Conservation (phyloP, 306 rosid genomes). For the Potentilla sterilis region DNA sequence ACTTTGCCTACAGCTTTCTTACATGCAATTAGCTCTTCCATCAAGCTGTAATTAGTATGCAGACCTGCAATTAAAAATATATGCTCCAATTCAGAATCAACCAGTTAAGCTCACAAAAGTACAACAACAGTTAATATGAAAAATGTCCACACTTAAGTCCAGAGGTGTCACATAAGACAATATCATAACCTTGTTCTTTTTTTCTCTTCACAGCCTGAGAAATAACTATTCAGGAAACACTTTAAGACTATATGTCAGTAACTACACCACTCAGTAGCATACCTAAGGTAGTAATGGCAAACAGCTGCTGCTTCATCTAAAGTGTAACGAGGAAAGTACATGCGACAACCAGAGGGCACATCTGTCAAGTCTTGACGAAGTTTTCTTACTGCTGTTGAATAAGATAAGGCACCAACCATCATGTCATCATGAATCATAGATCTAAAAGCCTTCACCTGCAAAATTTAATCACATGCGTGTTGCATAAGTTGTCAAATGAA, state of each 20-base stretch:
- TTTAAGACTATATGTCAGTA: constrained; percentile 44
- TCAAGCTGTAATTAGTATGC: constrained; percentile 90
- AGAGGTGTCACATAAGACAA: constrained; percentile 92
- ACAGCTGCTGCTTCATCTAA: constrained; percentile 86
- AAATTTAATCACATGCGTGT: constrained; percentile 17
- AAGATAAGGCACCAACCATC: constrained; percentile 99
- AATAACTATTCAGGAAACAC: constrained; percentile 73
- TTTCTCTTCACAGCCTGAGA: constrained; percentile 87
- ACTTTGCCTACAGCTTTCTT: constrained; percentile 84
- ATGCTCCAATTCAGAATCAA: constrained; percentile 14
- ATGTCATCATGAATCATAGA: constrained; percentile 80
- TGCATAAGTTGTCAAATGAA: background rate
- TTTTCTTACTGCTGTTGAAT: constrained; percentile 96
- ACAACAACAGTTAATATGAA: constrained; percentile 15
- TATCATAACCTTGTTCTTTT: constrained; percentile 72
- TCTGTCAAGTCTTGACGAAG: constrained; percentile 84
- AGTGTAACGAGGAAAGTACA: constrained; percentile 72
- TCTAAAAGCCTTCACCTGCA: constrained; percentile 95
- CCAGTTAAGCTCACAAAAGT: constrained; percentile 11
- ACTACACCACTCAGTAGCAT: constrained; percentile 20
- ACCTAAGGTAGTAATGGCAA: constrained; percentile 87
- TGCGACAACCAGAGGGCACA: constrained; percentile 79
- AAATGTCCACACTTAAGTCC: constrained; percentile 67
- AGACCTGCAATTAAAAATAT: constrained; percentile 58
- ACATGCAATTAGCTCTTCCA: constrained; percentile 97